Base-by-base conservation (phyloP, 1,139 yeast species). In the Hansenula sp. region DNA sequence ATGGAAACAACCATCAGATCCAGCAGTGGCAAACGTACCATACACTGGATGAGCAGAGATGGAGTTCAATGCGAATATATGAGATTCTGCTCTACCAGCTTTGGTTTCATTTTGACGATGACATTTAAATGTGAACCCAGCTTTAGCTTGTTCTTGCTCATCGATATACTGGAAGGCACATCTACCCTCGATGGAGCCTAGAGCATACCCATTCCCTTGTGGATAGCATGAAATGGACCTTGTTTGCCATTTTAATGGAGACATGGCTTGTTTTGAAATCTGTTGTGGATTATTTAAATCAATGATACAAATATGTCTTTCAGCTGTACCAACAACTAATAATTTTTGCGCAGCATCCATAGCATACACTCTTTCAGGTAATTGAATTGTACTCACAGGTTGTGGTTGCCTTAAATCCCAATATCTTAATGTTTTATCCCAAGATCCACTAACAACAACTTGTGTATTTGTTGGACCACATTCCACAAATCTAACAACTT, bases 161-260 rank as follows among this genome's bases (percentile, higher is more conserved):
- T 88, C 96, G 44, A 93, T 80, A 64, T 91, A 93, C 60, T 90
- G 96, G 57, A 94, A 84, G n/a, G 96, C 96, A 67, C 98, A 90
- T 54, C 99, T 76, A 24, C 99, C 99, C 67, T 93, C 99, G 42
- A 93, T 81, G 3, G 96, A 85, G 6, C 96, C 98, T 41, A 93
- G 69, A 1, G 96, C 97, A 64, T 78, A 94, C 8, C 98, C 97
- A 57, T 87, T 85, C 11, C 96, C 98, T 51, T 81, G 83, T 9
- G 91, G 91, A 62, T 84, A 88, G 62, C 99, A 93, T 16, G 87
- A 71, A 4, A 94, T 74, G 3, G 84, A 71, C 50, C 96, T 74
- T 0, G 97, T 90, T 68, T 91, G 98, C 81, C 85, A 85, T 67
- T 90, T 90, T 58, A 93, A 74, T 10, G 97, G 96, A n/a, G 96